Percentiles rank a stretch among this genome's conserved stretches.
These are phyloP conservation scores for Trypanosoma melophagium DNA, from an alignment of 208 protist species.

Conservation along the genomic window DNA sequence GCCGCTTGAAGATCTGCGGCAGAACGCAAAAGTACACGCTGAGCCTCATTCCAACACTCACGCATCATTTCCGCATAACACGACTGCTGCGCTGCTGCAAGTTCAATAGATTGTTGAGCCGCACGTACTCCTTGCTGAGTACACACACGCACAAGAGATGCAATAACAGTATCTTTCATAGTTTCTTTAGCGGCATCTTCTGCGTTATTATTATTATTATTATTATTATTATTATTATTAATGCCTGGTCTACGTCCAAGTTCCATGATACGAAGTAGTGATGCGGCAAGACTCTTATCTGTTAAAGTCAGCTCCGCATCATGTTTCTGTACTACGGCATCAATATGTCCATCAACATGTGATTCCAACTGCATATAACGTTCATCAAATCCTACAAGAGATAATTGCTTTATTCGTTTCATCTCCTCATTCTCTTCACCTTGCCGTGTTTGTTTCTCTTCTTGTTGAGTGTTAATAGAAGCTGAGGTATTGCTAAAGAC, in stretches of 20 bases:
- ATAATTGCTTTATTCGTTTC: not conserved
- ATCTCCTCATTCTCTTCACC: not conserved
- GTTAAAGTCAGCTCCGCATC: constrained; percentile 16
- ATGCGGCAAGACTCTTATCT: constrained; percentile 26
- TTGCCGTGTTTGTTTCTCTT: not conserved
- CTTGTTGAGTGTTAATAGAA: not conserved
- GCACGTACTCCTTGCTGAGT: constrained; percentile 37
- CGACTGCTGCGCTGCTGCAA: constrained; percentile 19
- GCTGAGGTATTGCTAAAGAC: constrained; percentile 8
- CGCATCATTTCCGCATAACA: constrained; percentile 6
- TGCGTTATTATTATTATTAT: constrained; percentile 4
- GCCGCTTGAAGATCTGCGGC: constrained; percentile 26
- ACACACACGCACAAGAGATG: constrained; percentile 42
- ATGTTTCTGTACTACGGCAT: constrained; percentile 32
- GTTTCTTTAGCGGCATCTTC: not conserved
- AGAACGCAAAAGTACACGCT: constrained; percentile 23
- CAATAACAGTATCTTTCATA: constrained; percentile 26
- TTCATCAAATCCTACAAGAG: not conserved
- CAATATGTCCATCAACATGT: constrained; percentile 31
- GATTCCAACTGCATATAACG: constrained; percentile 20
- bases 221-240: constrained; percentile 8
- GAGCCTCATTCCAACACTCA: constrained; percentile 24
- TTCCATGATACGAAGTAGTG: constrained; percentile 32
- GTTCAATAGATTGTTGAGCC: constrained; percentile 28
- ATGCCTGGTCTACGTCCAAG: constrained; percentile 1